phyloP scores from a whole-genome alignment of 306 rosid genomes.

The Pachyrhizus erosus region DNA sequence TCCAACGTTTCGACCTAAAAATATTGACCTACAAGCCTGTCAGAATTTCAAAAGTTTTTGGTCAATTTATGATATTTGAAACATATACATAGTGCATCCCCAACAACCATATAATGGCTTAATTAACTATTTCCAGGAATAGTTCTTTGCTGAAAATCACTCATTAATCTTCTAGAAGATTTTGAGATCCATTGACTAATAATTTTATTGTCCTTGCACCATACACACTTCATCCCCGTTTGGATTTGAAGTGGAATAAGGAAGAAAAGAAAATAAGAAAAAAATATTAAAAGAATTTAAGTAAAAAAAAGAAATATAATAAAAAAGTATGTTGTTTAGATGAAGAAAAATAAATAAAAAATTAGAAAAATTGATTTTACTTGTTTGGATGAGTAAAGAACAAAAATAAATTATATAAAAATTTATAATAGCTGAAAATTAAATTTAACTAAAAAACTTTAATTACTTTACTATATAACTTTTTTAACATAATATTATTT shows the following conservation, averaged over 20 bases:
- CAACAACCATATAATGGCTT: not conserved
- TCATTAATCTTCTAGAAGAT: not conserved
- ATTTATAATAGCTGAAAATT: not conserved
- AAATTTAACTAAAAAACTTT: not conserved
- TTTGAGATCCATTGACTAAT: not conserved
- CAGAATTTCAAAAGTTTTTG: not conserved
- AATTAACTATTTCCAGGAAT: not conserved
- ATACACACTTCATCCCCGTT: too few relatives aligned
- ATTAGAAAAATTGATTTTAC: too few relatives aligned
- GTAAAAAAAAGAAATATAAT: too few relatives aligned
- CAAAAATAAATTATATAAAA: not conserved
- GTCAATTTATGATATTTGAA: not conserved
- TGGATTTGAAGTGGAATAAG: too few relatives aligned
- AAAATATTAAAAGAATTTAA: too few relatives aligned
- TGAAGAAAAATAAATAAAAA: too few relatives aligned
- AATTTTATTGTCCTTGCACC: not conserved
- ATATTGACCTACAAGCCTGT: not conserved
- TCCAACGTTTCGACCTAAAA: not conserved
- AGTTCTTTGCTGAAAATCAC: not conserved
- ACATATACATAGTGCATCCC: not conserved
- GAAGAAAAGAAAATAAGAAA: too few relatives aligned
- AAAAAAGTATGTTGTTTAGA: not conserved
- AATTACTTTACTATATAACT: not conserved
- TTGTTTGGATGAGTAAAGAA: too few relatives aligned
- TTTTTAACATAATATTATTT: not conserved